Evolutionary conservation across 176 grass and related monocot species (phyloP), one percentile per base, ranked within the genome.

Genomic region (Zoysia pacifica): DNA sequence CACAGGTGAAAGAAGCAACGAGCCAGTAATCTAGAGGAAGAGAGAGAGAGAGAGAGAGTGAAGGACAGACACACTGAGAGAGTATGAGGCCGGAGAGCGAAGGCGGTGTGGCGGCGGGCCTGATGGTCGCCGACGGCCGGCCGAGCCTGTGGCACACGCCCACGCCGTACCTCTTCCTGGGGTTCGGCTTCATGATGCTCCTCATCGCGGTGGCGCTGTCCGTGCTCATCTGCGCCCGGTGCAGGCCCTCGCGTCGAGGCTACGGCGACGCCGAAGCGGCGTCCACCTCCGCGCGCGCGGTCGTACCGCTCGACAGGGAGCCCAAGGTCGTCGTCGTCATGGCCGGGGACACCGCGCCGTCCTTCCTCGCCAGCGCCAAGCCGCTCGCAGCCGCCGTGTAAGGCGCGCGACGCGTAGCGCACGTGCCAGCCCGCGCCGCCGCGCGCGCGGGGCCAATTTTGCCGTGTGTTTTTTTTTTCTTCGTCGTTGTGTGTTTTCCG

Each of bases 331-430:
- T 48, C 45, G 86, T 88, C 53, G 38, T 79, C 75, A 88, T 88
- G 81, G 63, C 86, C 63, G 86, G 86, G 46, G 70, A 84, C 12
- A 2, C 0, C 63, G 2, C 11, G 47, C 81, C 81, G 4, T 79
- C 81, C 43, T 84, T 84, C 75, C 45, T 88, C 81, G 86, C 81
- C 69, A 83, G 75, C 19, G 81, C 61, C 86, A 88, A 16, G 75
- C 75, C 75, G 0, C 69, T 83, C 69, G n/a, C 28, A 28, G 28
- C 28, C 28, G 28, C 28, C 28, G 28, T 28, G 28, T 28, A 28
- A 28, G 28, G 28, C 28, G 28, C 28, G 28, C 28, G 28, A 28
- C 28, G 28, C 28, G 28, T 28, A 28, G 28, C 28, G 28, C 28
- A 28, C 28, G 28, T 28, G 28, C 28, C 28, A 28, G 28, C 28